Evolutionary conservation across 2,329 filamentous ascomycete species (phyloP), one percentile per base, ranked within the genome.

Genomic region (Aspergillus versicolor): DNA sequence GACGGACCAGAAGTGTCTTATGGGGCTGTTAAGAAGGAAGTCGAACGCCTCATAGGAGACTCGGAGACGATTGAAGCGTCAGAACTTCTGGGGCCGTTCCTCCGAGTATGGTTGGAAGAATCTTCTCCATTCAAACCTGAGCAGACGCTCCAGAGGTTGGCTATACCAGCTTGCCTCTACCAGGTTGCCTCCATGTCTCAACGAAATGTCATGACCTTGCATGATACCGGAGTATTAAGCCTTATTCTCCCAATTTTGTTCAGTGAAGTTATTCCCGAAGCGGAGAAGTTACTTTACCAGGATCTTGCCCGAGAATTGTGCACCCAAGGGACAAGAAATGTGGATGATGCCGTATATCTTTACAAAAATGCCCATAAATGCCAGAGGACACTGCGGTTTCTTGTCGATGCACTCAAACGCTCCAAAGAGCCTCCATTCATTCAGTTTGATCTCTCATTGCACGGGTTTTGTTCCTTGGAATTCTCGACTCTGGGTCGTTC

Each of bases 401-500:
- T 90, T 6, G 79, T 96, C 19, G 82, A 86, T 52, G 88, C 90
- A 70, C 84, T 95, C 63, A 86, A 87, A 61, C 82, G 82, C 48
- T 91, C 93, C 58, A 87, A 88, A 62, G 84, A 86, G 13, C 91
- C 94, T 5, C 85, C 92, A 0, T 92, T 90, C 71, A 89, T 99
- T 64, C 92, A 97, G 65, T 97, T 99, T 73, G 94, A 99, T 71
- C 81, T 99, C 21, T 94, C 92, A 1, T 78, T 91, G 15, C 83
- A 92, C 71, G 95, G 95, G 0, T 93, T 91, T 73, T 90, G 91
- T 13, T 96, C 94, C 0, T 84, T 97, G 60, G 95, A 99, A 71
- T 80, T 99, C 27, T 85, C 91, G 7, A 92, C 87, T n/a, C 80
- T 99, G 24, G 91, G 91, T 5, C 87, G 90, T 32, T 77, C 86